A percentile compares a stretch with the other conserved stretches of the same genome.
Evolutionary conservation across 2,329 filamentous ascomycete species (phyloP).

Genomic region (Chrysoporthe deuterocubensis): DNA sequence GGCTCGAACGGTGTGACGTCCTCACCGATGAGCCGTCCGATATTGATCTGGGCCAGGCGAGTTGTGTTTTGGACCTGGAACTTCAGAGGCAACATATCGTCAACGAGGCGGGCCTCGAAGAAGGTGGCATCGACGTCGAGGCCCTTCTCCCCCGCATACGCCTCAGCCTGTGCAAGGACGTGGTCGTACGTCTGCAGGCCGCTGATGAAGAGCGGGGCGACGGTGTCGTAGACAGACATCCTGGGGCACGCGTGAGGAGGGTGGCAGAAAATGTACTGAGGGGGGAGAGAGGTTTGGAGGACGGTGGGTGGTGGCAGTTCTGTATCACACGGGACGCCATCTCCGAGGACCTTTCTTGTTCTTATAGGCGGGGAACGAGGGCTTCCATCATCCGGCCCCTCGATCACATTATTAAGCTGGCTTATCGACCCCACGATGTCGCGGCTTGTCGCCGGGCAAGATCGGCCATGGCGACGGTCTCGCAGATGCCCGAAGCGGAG

Average conservation of each 20-base stretch:
- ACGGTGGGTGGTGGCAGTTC: not conserved
- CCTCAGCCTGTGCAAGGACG: slow-evolving; percentile 36
- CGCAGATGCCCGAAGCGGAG: not conserved
- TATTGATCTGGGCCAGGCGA: slow-evolving; percentile 33
- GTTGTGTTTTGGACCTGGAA: slow-evolving; percentile 42
- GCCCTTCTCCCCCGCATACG: slow-evolving; percentile 35
- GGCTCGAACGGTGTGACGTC: slow-evolving; percentile 33
- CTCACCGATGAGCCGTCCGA: slow-evolving; percentile 35
- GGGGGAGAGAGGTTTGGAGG: no score
- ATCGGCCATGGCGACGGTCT: not conserved
- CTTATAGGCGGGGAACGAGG: no score
- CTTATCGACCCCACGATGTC: slow-evolving; percentile 1
- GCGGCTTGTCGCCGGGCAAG: not conserved
- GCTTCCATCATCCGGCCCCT: slow-evolving; percentile 15
- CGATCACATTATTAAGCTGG: slow-evolving; percentile 11
- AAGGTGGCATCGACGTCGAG: slow-evolving; percentile 35
- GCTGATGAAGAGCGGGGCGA: slow-evolving; percentile 35
- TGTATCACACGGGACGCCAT: not conserved
- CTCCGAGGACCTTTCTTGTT: slow-evolving; percentile 17
- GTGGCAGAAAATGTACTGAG: not conserved
- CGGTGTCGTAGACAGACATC: slow-evolving; percentile 37
- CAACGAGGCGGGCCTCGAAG: slow-evolving; percentile 37
- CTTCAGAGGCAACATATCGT: slow-evolving; percentile 39
- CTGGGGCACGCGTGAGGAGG: not conserved
- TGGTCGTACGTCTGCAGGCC: slow-evolving; percentile 39